Base-by-base conservation (phyloP, 352 stramenopile genomes). In the Pythium insidiosum region DNA sequence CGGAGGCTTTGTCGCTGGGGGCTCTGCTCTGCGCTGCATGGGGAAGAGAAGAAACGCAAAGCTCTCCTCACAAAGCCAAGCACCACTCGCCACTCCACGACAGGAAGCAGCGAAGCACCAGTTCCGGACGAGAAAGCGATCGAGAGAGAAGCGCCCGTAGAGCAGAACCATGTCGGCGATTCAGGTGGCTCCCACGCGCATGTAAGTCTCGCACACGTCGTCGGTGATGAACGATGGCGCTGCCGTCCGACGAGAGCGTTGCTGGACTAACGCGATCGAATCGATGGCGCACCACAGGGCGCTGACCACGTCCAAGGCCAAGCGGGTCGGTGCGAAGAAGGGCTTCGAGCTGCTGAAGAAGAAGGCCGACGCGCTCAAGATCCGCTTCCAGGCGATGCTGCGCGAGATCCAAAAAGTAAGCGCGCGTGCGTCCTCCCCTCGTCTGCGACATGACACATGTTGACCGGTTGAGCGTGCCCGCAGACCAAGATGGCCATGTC, bases 321-420 rank as follows among this genome's bases (percentile, higher is more conserved):
- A 94, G 57, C 66, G 64, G 18, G 76, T 91, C 30, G 79, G 67
- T 36, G 83, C 83, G 6, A 93, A 93, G 60, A 94, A 94, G 63
- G 83, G 76, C n/a, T 88, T 81, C 64, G 78, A 91, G 45, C 47
- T 94, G 38, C 59, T 94, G 26, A 94, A 94, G 71, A 99, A 99
- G 78, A 99, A 99, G 71, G 95, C 96, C 2, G 97, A 99, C 60
- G 97, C 97, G 9, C 79, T 99, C 19, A 99, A 99, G 80, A 95
- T 97, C 53, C 72, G 90, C n/a, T 95, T 94, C 60, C 78, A 92
- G 52, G 66, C 73, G 40, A 88, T 94, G 68, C 58, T 95, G 31
- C 75, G 75, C 26, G 79, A 92, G 53, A 95, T 92, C 53, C 73
- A 92, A 41, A 87, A 92, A 74, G 73, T 87, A 10, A 4, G 28